Conservation (phyloP, 352 stramenopile genomes). For the Phytophthora tubulina region DNA sequence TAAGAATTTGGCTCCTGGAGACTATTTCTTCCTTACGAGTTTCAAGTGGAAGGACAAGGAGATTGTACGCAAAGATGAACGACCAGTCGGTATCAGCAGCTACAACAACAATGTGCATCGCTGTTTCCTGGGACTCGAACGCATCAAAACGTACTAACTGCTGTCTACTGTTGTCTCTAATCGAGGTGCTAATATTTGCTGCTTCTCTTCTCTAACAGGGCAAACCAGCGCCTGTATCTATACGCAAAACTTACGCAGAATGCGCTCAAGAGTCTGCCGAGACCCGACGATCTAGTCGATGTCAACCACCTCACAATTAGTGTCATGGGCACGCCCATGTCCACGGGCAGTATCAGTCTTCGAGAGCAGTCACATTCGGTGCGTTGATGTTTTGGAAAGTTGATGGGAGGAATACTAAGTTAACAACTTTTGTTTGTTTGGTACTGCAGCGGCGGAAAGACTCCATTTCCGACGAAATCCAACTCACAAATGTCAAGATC, state of each 20-base stretch:
- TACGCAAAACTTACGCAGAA: constrained; percentile 87
- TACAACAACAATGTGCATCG: constrained; percentile 89
- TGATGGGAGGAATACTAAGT: not conserved
- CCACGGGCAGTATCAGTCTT: constrained; percentile 23
- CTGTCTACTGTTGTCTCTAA: constrained; percentile 5
- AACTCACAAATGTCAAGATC: constrained; percentile 75
- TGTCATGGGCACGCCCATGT: constrained; percentile 62
- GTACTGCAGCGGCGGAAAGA: constrained; percentile 45
- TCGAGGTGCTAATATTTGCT: constrained; percentile 13
- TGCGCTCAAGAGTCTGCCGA: constrained; percentile 70
- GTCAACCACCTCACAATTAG: constrained; percentile 73
- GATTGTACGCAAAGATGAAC: constrained; percentile 83
- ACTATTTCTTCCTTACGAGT: constrained; percentile 91
- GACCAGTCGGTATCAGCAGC: constrained; percentile 78
- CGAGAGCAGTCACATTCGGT: constrained; percentile 45
- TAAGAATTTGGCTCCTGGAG: constrained; percentile 72
- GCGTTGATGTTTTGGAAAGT: constrained; percentile 1
- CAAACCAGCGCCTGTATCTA: constrained; percentile 76
- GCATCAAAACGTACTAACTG: constrained; percentile 72
- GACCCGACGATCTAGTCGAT: constrained; percentile 66
- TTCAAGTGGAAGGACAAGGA: constrained; percentile 91
- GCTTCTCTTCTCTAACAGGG: constrained; percentile 38
- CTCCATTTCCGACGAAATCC: constrained; percentile 77
- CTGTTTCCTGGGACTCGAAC: constrained; percentile 84
- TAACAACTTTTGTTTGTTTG: constrained; percentile 17